Conservation (phyloP, 805 yeast species). For the Metschnikowia matae region DNA sequence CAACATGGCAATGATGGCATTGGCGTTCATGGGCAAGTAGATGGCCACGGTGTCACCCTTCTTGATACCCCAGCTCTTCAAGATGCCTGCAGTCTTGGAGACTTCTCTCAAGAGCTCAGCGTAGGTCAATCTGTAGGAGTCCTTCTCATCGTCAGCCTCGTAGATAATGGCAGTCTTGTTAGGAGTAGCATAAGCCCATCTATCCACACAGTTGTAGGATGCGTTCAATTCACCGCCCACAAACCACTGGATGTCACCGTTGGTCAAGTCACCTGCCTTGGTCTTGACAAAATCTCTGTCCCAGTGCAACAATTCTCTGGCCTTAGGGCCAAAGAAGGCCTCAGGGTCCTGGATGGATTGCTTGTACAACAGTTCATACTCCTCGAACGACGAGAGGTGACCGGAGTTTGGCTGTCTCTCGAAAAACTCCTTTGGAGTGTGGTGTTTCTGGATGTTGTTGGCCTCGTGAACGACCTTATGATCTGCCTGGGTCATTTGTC, state of each 20-base stretch:
- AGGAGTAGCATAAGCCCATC: slow-evolving; percentile 72
- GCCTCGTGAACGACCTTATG: slow-evolving; percentile 61
- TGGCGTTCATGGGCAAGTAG: slow-evolving; percentile 82
- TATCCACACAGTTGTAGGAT: slow-evolving; percentile 74
- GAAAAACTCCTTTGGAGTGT: slow-evolving; percentile 52
- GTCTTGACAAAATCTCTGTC: slow-evolving; percentile 44
- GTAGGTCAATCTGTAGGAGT: slow-evolving; percentile 59
- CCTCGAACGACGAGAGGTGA: slow-evolving; percentile 55
- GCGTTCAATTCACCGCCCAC: slow-evolving; percentile 78
- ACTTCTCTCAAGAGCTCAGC: slow-evolving; percentile 70
- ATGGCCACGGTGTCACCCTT: slow-evolving; percentile 87
- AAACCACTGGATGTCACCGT: slow-evolving; percentile 64
- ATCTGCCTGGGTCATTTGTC: slow-evolving; percentile 25
- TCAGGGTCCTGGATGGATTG: slow-evolving; percentile 56
- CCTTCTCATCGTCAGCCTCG: slow-evolving; percentile 76
- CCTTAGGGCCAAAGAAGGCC: slow-evolving; percentile 52
- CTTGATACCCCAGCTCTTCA: slow-evolving; percentile 59
- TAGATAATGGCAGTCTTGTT: slow-evolving; percentile 70
- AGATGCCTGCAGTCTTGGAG: slow-evolving; percentile 65
- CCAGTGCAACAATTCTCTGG: slow-evolving; percentile 50
- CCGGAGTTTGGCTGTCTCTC: slow-evolving; percentile 60
- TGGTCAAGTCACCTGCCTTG: slow-evolving; percentile 45
- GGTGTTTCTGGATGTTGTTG: slow-evolving; percentile 45
- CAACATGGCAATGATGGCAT: slow-evolving; percentile 68
- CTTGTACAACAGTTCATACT: slow-evolving; percentile 56